Percentiles rank a stretch among this genome's conserved stretches.
Conservation (phyloP, 2,329 filamentous ascomycete species). For the Pezizomycotina sp. region DNA sequence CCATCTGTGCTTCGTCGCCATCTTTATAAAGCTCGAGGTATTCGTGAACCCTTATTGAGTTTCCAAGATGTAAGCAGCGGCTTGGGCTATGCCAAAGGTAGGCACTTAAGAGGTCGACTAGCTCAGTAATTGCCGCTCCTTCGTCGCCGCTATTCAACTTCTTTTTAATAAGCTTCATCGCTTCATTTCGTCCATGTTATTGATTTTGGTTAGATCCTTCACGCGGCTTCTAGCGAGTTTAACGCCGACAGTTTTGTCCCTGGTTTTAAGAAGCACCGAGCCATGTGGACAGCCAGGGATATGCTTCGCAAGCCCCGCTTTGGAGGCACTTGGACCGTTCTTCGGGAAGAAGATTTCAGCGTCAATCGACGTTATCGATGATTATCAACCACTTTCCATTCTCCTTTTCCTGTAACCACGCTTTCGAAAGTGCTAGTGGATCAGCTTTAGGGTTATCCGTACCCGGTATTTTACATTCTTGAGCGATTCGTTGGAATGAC, state of each 20-base stretch:
- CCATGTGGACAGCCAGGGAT: constrained; percentile 1
- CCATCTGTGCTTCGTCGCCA: constrained; percentile 21
- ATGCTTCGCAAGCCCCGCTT: too few species aligned
- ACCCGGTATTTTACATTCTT: constrained; percentile 4
- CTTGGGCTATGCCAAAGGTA: constrained; percentile 30
- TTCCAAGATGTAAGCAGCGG: constrained; percentile 29
- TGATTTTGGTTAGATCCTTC: neutral
- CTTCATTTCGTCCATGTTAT: constrained; percentile 1
- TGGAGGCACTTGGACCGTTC: neutral
- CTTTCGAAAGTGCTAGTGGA: constrained; percentile 1
- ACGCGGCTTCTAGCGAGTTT: neutral
- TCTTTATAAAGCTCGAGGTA: constrained; percentile 27
- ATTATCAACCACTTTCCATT: constrained; percentile 2
- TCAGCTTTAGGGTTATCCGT: constrained; percentile 4
- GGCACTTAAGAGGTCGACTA: constrained; percentile 25
- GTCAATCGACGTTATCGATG: constrained; percentile 8
- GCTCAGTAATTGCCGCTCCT: constrained; percentile 1
- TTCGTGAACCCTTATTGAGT: constrained; percentile 19
- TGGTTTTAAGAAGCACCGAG: neutral
- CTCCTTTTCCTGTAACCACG: constrained; percentile 3
- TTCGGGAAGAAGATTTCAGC: neutral
- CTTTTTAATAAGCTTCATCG: constrained; percentile 22
- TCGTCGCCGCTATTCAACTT: constrained; percentile 11
- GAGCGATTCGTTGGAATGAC: constrained; percentile 4
- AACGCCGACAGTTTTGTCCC: neutral